These are phyloP conservation scores for Hypseocharis bilobata DNA, from an alignment of 441 rosid genomes.

Conservation along the genomic window DNA sequence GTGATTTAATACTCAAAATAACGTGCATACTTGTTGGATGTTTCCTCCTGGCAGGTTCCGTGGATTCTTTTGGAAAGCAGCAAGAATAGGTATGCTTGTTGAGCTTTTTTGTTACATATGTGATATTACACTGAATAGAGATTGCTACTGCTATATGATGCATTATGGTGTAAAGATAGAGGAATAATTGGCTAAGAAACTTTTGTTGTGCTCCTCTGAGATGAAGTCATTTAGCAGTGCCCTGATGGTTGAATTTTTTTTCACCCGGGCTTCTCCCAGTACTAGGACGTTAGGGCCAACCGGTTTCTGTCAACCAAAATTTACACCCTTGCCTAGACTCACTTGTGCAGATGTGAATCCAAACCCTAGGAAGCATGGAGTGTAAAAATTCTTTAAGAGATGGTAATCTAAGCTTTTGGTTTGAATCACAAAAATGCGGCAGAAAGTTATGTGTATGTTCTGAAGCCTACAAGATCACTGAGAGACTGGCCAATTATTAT, in stretches of 20 bases:
- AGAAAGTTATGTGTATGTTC: background rate
- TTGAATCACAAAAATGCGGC: background rate
- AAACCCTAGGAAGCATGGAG: background rate
- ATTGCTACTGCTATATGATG: background rate
- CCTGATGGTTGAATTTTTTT: background rate
- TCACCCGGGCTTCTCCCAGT: background rate
- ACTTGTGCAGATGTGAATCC: background rate
- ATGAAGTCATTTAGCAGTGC: background rate
- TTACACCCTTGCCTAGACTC: background rate
- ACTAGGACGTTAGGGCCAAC: background rate
- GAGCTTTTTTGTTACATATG: background rate
- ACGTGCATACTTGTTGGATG: background rate
- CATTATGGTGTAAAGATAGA: background rate
- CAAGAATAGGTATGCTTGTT: conserved; percentile 63
- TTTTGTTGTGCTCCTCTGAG: background rate
- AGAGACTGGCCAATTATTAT: background rate
- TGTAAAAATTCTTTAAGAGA: background rate
- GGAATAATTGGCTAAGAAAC: background rate
- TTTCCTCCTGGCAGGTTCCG: conserved; percentile 48
- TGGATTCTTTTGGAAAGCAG: conserved; percentile 94
- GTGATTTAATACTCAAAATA: background rate
- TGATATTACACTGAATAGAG: background rate
- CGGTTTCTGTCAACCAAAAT: background rate
- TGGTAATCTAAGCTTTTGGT: background rate
- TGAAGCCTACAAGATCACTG: background rate